Evolutionary conservation across 768 basidiomycete species (phyloP).

Genomic region (Holtermannia corniformis): DNA sequence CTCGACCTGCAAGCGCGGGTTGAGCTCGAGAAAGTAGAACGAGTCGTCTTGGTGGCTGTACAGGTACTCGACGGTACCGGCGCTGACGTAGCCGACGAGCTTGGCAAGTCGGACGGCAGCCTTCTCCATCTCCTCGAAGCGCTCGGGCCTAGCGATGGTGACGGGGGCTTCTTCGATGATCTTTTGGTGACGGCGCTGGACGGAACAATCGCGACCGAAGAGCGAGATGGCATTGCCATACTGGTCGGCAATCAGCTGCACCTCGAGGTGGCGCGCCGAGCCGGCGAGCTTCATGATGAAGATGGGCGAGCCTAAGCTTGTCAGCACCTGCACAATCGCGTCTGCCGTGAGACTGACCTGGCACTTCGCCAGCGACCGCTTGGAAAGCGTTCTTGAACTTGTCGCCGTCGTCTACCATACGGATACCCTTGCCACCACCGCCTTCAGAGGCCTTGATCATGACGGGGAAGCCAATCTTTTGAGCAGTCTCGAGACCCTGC

Average conservation of each 20-base stretch:
- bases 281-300: slow-evolving; percentile 99
- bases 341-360: slow-evolving; percentile 53
- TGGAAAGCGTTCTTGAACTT: slow-evolving; percentile 89
- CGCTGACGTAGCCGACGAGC: slow-evolving; percentile 96
- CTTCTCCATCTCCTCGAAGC: slow-evolving; percentile 95
- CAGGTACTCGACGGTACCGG: slow-evolving; percentile 97
- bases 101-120: slow-evolving; percentile 99
- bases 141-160: slow-evolving; percentile 84
- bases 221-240: slow-evolving; percentile 98
- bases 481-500: slow-evolving; percentile 71
- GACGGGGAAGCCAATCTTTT: slow-evolving; percentile 87
- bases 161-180: slow-evolving; percentile 99
- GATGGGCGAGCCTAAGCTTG: slow-evolving; percentile 71
- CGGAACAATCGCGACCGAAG: slow-evolving; percentile 98
- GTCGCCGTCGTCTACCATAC: slow-evolving; percentile 78
- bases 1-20: slow-evolving; percentile 98
- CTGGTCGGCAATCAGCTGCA: slow-evolving; percentile 96
- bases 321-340: neutral
- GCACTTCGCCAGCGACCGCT: slow-evolving; percentile 91
- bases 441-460: slow-evolving; percentile 99
- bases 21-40: slow-evolving; percentile 96
- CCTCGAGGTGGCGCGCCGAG: slow-evolving; percentile 92
- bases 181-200: slow-evolving; percentile 98
- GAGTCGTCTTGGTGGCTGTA: slow-evolving; percentile 88
- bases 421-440: slow-evolving; percentile 97